These are phyloP conservation scores for Mortierella sp. DNA, from an alignment of 371 early-diverging fungal genomes.

Conservation along the genomic window DNA sequence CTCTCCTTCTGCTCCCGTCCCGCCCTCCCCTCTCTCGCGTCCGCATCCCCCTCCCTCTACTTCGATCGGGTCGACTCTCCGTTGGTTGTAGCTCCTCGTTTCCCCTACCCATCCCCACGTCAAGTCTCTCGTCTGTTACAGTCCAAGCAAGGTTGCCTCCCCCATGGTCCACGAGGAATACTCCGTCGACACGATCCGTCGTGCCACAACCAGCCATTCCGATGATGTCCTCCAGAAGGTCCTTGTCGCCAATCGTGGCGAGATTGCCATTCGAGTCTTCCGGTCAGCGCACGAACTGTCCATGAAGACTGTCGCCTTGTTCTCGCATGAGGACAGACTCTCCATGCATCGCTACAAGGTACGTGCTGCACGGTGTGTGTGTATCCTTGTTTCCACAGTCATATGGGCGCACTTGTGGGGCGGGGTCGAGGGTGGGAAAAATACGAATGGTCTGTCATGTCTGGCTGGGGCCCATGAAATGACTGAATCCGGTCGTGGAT, in stretches of 20 bases:
- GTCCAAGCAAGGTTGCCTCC: not conserved
- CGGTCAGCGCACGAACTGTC: slow-evolving; percentile 93
- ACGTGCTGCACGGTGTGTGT: slow-evolving; percentile 9
- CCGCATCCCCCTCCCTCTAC: not conserved
- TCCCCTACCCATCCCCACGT: not conserved
- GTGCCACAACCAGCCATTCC: slow-evolving; percentile 40
- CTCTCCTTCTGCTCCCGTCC: slow-evolving; percentile 7
- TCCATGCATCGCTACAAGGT: slow-evolving; percentile 94
- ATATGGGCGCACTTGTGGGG: not conserved
- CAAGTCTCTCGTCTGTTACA: not conserved
- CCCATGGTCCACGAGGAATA: slow-evolving; percentile 59
- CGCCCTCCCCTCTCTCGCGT: slow-evolving; percentile 2
- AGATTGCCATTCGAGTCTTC: slow-evolving; percentile 94
- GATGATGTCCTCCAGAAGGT: slow-evolving; percentile 62
- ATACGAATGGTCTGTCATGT: not conserved
- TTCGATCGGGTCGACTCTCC: not conserved
- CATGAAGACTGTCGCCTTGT: slow-evolving; percentile 89
- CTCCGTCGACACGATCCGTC: slow-evolving; percentile 72
- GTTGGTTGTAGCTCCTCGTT: not conserved
- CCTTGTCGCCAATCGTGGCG: slow-evolving; percentile 75
- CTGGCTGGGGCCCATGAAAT: not conserved
- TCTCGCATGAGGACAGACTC: slow-evolving; percentile 90
- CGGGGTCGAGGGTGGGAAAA: not conserved
- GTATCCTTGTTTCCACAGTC: no score
- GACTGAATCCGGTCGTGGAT: not conserved